Conservation (phyloP, 139 green algal genomes). For the Nannochloris sp. region DNA sequence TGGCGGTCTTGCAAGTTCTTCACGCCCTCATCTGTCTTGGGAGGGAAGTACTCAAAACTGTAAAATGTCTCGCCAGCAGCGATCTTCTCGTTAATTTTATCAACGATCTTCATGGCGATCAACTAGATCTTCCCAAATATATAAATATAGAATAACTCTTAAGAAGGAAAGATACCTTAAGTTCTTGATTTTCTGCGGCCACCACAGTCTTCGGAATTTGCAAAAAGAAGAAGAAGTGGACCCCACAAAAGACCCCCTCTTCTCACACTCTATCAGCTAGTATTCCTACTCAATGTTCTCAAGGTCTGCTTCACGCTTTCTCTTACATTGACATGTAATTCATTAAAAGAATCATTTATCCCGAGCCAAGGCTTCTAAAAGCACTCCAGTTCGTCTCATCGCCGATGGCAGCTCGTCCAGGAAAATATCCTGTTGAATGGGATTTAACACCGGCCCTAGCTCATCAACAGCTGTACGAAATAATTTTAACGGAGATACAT, state of each 20-base stretch:
- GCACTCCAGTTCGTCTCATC: background rate
- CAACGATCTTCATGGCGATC: conserved; percentile 76
- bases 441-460: background rate
- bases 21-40: conserved; percentile 88
- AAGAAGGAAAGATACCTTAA: background rate
- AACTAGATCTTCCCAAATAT: background rate
- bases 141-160: background rate
- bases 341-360: too few species aligned
- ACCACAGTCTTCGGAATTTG: too few species aligned
- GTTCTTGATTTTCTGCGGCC: too few species aligned
- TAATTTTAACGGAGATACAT: background rate
- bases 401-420: background rate
- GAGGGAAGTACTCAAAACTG: conserved; percentile 96
- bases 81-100: conserved; percentile 79
- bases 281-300: too few species aligned
- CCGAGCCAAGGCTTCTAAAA: background rate
- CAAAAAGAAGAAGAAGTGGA: too few species aligned
- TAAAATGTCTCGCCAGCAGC: conserved; percentile 73
- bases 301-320: too few species aligned
- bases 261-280: too few species aligned
- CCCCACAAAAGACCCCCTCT: too few species aligned
- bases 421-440: background rate
- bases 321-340: too few species aligned
- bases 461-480: background rate
- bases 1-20: conserved; percentile 89